phyloP scores from a whole-genome alignment of 768 basidiomycete species.

The Lanmaoa pseudosensibilis region DNA sequence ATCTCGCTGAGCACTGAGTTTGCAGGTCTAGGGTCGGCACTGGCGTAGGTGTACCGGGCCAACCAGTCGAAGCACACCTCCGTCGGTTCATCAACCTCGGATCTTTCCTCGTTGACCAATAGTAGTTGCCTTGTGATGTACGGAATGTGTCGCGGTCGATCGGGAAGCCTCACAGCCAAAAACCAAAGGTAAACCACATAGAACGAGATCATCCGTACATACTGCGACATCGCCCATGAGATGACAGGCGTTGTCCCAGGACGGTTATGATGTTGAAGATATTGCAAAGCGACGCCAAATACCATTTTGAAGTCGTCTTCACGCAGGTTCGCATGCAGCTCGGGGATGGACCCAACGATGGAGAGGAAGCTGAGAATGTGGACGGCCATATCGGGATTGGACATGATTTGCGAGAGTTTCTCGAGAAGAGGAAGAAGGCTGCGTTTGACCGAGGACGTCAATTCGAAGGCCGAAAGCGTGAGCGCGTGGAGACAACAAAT shows the following conservation, averaged over 20 bases:
- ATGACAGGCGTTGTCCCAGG: slow-evolving; percentile 55
- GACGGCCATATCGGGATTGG: slow-evolving; percentile 89
- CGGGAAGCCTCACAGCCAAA: slow-evolving; percentile 77
- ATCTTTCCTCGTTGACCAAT: slow-evolving; percentile 76
- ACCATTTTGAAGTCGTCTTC: slow-evolving; percentile 90
- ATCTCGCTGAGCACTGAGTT: slow-evolving; percentile 77
- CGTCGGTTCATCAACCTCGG: slow-evolving; percentile 79
- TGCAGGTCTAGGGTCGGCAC: slow-evolving; percentile 88
- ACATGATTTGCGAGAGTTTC: slow-evolving; percentile 92
- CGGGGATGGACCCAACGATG: slow-evolving; percentile 78
- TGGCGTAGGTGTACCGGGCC: slow-evolving; percentile 90
- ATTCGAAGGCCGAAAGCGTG: slow-evolving; percentile 82
- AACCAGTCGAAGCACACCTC: slow-evolving; percentile 99
- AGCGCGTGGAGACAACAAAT: slow-evolving; percentile 90
- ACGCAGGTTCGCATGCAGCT: slow-evolving; percentile 86
- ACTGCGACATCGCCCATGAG: slow-evolving; percentile 87
- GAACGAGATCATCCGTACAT: slow-evolving; percentile 87
- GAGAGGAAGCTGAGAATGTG: slow-evolving; percentile 92
- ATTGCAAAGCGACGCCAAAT: slow-evolving; percentile 91
- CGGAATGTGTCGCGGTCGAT: slow-evolving; percentile 76
- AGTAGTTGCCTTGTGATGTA: slow-evolving; percentile 87
- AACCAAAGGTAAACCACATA: slow-evolving; percentile 95
- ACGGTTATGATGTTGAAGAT: slow-evolving; percentile 87
- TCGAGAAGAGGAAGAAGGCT: slow-evolving; percentile 78
- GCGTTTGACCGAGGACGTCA: slow-evolving; percentile 78